phyloP scores from a whole-genome alignment of 257 asterid species.

The Perilla frutescens region DNA sequence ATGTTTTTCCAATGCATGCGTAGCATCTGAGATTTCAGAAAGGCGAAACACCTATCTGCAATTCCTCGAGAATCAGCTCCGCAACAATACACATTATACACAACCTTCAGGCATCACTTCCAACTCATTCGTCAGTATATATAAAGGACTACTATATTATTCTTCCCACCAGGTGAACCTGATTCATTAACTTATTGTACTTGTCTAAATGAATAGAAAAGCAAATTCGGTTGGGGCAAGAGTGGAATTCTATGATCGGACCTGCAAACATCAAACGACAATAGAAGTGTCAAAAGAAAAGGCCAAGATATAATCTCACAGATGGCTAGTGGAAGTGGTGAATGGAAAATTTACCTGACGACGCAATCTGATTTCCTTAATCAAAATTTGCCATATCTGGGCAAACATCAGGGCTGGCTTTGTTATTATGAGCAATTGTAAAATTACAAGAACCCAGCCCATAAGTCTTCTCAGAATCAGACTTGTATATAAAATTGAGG shows the following conservation, averaged over 20 bases:
- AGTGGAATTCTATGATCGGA: conserved; percentile 31
- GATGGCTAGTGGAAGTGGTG: background rate
- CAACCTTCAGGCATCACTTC: conserved; percentile 37
- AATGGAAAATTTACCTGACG: conserved; percentile 41
- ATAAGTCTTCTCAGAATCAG: conserved; percentile 19
- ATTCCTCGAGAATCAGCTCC: conserved; percentile 36
- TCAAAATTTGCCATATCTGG: conserved; percentile 29
- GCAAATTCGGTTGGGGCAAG: conserved; percentile 35
- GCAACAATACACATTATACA: conserved; percentile 18
- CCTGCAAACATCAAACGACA: conserved; percentile 45
- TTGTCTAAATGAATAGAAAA: conserved; percentile 34
- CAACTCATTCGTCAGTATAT: conserved; percentile 31
- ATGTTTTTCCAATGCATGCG: conserved; percentile 4
- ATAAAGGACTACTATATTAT: conserved; percentile 31
- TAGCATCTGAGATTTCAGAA: conserved; percentile 14
- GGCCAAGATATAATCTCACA: background rate
- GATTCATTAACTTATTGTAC: conserved; percentile 42
- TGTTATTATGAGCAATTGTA: conserved; percentile 16
- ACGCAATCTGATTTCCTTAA: conserved; percentile 26
- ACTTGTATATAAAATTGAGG: background rate
- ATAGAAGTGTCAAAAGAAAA: background rate
- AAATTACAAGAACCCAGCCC: conserved; percentile 20
- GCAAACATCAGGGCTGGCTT: conserved; percentile 6
- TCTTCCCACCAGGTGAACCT: conserved; percentile 26
- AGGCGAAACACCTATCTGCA: conserved; percentile 7